Conservation (phyloP, 139 green algal species). For the Ulvella scutata region DNA sequence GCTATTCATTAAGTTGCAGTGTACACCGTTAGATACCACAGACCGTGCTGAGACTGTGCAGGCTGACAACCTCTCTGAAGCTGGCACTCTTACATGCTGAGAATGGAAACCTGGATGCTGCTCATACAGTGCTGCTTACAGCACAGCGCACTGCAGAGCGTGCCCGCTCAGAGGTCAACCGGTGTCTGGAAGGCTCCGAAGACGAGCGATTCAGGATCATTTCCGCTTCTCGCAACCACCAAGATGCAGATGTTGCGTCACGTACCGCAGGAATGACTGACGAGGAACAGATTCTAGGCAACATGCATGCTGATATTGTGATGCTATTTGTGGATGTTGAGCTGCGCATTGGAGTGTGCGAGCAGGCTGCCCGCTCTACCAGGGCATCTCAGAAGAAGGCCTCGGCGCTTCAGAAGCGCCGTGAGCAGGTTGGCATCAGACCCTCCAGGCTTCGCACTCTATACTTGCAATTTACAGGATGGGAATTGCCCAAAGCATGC, state of each 20-base stretch:
- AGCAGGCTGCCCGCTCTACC: conserved; percentile 20
- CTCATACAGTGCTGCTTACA: neutral
- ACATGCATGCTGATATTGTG: conserved; percentile 37
- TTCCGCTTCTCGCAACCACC: conserved; percentile 25
- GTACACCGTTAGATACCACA: too few relatives aligned
- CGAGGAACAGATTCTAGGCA: conserved; percentile 35
- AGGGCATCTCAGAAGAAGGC: conserved; percentile 1
- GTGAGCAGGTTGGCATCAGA: conserved; percentile 9
- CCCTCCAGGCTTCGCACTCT: too few relatives aligned
- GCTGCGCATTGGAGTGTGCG: conserved; percentile 26
- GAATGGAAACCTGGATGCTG: neutral
- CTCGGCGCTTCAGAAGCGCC: neutral
- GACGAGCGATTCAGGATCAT: conserved; percentile 38
- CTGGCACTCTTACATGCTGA: neutral
- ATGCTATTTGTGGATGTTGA: conserved; percentile 29
- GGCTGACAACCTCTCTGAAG: neutral
- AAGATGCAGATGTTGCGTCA: conserved; percentile 8
- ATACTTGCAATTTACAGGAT: too few relatives aligned
- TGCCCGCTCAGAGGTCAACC: conserved; percentile 15
- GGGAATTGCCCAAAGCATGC: too few relatives aligned
- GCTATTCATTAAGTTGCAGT: too few relatives aligned
- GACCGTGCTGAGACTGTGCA: neutral
- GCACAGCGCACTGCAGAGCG: neutral
- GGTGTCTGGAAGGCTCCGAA: neutral
- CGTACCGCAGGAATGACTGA: conserved; percentile 30